These are phyloP conservation scores for Raffaelea albimanens DNA, from an alignment of 2,329 filamentous ascomycete species.

Conservation along the genomic window DNA sequence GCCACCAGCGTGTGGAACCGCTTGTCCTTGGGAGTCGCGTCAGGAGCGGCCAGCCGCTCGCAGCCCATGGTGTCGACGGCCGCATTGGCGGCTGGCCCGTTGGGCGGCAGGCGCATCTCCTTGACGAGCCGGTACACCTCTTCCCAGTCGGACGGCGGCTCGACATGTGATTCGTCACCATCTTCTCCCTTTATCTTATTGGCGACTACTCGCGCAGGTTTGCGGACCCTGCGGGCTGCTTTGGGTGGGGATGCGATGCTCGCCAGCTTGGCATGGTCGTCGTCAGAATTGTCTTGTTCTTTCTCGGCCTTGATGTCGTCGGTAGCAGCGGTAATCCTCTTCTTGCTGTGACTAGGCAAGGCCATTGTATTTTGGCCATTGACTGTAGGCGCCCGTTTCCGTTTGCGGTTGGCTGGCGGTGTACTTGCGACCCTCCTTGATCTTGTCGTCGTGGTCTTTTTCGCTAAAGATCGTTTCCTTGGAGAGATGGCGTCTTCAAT, in stretches of 20 bases:
- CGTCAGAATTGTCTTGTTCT: slow-evolving; percentile 1
- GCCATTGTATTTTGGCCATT: slow-evolving; percentile 14
- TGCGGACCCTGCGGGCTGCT: slow-evolving; percentile 14
- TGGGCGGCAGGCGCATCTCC: slow-evolving; percentile 55
- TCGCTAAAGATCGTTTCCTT: not conserved
- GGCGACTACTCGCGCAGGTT: slow-evolving; percentile 14
- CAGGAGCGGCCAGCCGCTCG: slow-evolving; percentile 56
- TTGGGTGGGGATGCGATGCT: not conserved
- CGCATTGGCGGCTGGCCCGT: slow-evolving; percentile 55
- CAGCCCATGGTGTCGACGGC: slow-evolving; percentile 98
- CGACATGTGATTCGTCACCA: slow-evolving; percentile 16
- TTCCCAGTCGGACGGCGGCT: slow-evolving; percentile 75
- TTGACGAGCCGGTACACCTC: slow-evolving; percentile 69
- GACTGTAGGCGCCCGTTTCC: not conserved
- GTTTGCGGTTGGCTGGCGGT: not conserved
- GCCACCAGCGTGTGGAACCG: slow-evolving; percentile 81
- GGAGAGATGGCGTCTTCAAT: slow-evolving; percentile 24
- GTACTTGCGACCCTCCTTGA: not conserved
- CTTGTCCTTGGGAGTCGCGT: slow-evolving; percentile 43
- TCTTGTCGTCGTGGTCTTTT: slow-evolving; percentile 15
- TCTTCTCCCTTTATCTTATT: not conserved
- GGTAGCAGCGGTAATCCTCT: slow-evolving; percentile 15
- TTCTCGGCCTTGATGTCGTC: slow-evolving; percentile 9
- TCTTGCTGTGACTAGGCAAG: slow-evolving; percentile 16
- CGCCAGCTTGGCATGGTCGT: not conserved